Percentiles rank a stretch among this genome's conserved stretches.
Conservation (phyloP, 2,329 filamentous ascomycete genomes). For the Colletotrichum navitas region DNA sequence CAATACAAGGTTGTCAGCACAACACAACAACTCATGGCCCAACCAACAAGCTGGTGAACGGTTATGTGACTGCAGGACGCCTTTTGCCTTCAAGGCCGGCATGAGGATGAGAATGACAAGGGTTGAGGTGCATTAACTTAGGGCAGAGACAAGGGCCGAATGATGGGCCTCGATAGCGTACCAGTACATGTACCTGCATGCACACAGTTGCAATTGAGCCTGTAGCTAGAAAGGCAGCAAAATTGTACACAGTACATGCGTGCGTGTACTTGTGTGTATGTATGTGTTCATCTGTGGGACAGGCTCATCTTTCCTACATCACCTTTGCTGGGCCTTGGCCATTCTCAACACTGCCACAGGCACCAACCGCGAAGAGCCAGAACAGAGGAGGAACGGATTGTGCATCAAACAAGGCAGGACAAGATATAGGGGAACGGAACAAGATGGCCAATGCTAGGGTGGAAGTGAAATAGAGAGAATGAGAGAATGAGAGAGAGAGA, state of each 20-base stretch:
- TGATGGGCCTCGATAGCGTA: constrained; percentile 35
- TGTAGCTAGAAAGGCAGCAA: constrained; percentile 10
- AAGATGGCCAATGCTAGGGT: no score
- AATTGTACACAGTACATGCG: constrained; percentile 18
- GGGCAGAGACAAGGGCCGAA: constrained; percentile 31
- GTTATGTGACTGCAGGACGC: constrained; percentile 9
- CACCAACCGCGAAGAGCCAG: not conserved
- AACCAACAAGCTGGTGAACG: constrained; percentile 28
- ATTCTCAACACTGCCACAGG: not conserved
- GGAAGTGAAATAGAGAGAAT: not conserved
- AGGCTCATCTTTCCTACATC: constrained; percentile 6
- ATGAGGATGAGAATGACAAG: constrained; percentile 29
- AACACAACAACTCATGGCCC: constrained; percentile 25
- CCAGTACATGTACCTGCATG: constrained; percentile 40
- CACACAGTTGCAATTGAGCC: constrained; percentile 21
- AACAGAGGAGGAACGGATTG: no score
- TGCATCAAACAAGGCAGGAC: not conserved
- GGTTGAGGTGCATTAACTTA: constrained; percentile 25
- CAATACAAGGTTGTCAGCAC: constrained; percentile 21
- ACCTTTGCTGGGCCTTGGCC: not conserved
- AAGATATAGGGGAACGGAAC: not conserved
- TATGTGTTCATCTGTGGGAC: constrained; percentile 5
- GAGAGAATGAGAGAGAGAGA: not conserved
- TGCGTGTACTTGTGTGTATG: not conserved
- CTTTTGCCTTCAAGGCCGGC: constrained; percentile 9